Percentiles rank a stretch among this genome's conserved stretches.
phyloP scores from a whole-genome alignment of 116 monocot species.

The Trichopus zeylanicus region DNA sequence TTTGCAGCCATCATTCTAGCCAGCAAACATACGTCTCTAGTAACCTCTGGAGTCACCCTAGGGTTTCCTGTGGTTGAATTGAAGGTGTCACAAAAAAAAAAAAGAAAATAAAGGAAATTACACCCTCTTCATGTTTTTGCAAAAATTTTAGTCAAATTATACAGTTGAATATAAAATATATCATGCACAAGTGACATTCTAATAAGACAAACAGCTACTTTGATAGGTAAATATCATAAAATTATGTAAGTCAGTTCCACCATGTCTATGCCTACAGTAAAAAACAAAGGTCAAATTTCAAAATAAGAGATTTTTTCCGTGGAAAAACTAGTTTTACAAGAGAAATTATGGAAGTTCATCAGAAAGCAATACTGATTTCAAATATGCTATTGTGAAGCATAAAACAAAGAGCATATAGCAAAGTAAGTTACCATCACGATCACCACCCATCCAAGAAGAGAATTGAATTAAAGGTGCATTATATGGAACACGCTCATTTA shows the following conservation, averaged over 20 bases:
- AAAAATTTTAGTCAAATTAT: too few relatives aligned
- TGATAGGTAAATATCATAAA: background rate
- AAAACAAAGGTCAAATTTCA: too few relatives aligned
- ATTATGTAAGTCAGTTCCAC: background rate
- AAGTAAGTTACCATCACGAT: conserved; percentile 98
- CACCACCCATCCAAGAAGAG: conserved; percentile 99
- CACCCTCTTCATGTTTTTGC: background rate
- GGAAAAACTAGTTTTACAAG: background rate
- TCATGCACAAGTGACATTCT: background rate
- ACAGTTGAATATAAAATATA: background rate
- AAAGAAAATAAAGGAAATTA: background rate
- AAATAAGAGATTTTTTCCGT: too few relatives aligned
- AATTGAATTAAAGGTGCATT: conserved; percentile 99
- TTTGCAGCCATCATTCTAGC: conserved; percentile 98
- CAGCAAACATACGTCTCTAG: conserved; percentile 95
- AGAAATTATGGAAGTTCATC: background rate
- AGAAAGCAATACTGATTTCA: background rate
- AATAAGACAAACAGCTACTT: background rate
- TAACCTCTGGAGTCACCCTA: conserved; percentile 97
- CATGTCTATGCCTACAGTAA: background rate
- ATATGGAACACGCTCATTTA: conserved; percentile 90
- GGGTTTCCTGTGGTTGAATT: conserved; percentile 67
- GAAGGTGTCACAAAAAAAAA: background rate
- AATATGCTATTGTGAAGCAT: background rate
- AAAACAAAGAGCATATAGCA: background rate